Evolutionary conservation across 2,329 filamentous ascomycete species (phyloP).

Genomic region (Calonectria pseudoturangicola): DNA sequence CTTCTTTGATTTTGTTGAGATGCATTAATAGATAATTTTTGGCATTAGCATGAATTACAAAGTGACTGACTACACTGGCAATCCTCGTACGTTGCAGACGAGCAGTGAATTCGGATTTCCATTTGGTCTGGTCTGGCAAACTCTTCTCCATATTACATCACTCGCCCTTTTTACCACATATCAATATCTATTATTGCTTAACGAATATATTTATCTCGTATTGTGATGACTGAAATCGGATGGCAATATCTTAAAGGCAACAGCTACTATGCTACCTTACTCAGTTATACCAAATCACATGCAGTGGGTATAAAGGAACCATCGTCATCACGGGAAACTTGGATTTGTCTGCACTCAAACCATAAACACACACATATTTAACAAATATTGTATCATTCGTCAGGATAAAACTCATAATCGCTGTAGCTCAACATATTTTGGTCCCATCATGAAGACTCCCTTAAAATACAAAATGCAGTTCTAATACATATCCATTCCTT

Average conservation of each 20-base stretch:
- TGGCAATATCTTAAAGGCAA: too few relatives aligned
- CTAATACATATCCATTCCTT: slow-evolving; percentile 18
- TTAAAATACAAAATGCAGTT: background rate
- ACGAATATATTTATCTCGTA: too few relatives aligned
- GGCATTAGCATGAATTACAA: slow-evolving; percentile 22
- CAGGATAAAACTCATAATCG: background rate
- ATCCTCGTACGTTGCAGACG: background rate
- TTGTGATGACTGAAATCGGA: too few relatives aligned
- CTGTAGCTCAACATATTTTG: background rate
- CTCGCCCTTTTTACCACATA: too few relatives aligned
- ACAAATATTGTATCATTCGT: slow-evolving; percentile 14
- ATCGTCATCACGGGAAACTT: too few relatives aligned
- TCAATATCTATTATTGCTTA: too few relatives aligned
- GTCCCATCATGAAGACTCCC: slow-evolving; percentile 1
- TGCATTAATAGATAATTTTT: slow-evolving; percentile 58
- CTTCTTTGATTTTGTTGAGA: slow-evolving; percentile 57
- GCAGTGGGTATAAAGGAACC: too few relatives aligned
- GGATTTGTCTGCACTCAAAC: background rate
- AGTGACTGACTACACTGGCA: background rate
- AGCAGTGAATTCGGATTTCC: too few relatives aligned
- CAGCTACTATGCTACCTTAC: too few relatives aligned
- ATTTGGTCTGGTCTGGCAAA: too few relatives aligned
- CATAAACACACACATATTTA: slow-evolving; percentile 35
- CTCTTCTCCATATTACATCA: too few relatives aligned
- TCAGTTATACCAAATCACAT: too few relatives aligned